Conservation (phyloP, 257 asterid genomes). For the Rehmannia glutinosa region DNA sequence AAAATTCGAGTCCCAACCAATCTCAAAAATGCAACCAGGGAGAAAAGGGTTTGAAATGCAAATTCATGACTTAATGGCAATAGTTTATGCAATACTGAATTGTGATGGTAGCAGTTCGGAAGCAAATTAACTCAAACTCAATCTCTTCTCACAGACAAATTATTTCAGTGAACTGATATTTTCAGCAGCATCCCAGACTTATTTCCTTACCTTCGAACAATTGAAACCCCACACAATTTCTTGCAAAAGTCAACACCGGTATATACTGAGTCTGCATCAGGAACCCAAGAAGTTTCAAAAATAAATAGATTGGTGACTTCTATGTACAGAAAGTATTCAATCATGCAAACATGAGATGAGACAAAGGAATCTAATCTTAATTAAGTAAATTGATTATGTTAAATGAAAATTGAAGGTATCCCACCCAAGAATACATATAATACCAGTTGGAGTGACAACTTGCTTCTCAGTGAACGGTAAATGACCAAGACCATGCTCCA, state of each 20-base stretch:
- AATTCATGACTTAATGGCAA: not conserved
- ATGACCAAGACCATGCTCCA: conserved; percentile 98
- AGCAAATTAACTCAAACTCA: not conserved
- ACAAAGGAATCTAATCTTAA: not conserved
- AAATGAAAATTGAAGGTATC: not conserved
- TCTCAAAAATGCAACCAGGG: not conserved
- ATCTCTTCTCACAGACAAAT: not conserved
- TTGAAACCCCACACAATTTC: conserved; percentile 97
- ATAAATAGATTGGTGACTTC: not conserved
- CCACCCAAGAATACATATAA: conserved; percentile 7
- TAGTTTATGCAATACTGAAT: not conserved
- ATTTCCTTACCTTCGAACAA: conserved; percentile 78
- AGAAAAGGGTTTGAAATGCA: not conserved
- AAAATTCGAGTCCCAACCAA: not conserved
- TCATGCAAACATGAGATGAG: not conserved
- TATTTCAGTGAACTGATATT: not conserved
- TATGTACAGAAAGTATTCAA: conserved; percentile 1
- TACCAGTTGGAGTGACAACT: conserved; percentile 95
- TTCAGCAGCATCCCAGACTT: not conserved
- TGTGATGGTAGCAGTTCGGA: not conserved
- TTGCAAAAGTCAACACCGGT: conserved; percentile 99
- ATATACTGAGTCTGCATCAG: conserved; percentile 69
- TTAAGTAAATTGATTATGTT: not conserved
- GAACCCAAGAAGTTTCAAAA: conserved; percentile 14
- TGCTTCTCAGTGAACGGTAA: conserved; percentile 98